Base-by-base conservation (phyloP, 75 land plant species). In the Sequoia sempervirens region DNA sequence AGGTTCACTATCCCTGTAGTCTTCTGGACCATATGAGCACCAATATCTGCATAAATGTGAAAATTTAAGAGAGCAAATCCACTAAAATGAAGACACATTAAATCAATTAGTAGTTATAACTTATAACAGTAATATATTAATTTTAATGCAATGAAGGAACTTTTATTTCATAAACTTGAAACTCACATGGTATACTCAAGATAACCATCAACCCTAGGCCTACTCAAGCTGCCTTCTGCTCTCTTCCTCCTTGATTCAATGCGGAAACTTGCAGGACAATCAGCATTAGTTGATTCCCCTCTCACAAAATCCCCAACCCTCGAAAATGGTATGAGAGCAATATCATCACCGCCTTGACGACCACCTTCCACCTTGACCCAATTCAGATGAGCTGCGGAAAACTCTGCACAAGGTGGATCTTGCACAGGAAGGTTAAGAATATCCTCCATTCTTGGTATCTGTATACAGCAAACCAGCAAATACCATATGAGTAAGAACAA, bases 11-110 rank as follows among this genome's bases (percentile, higher is more conserved):
- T 87, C 86, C 41, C 90, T 64, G 69, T 89, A 87, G 75, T 89
- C 86, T 80, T 91, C 92, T 43, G 90, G 90, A 52, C 92, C 92
- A 89, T 85, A 89, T 76, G 88, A 89, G 79, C 92, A 91, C 92
- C 92, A 91, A 84, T 91, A 91, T 47, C 90, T 91, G 82, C 41
- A 83, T 13, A 75, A 11, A 78, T 5, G 26, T 43, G 72, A 23
- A 74, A 26, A 75, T 13, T 43, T 17, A 72, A 69, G 23, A 81
- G 40, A 28, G 26, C 13, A 13, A 64, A 32, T 26, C 8, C 46
- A 46, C 81, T 64, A 6, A 72, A 36, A 80, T 46, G 38, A 50
- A 47, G 15, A 47, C 30, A 45, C 9, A 11, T 23, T 26, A 78
- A 45, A 78, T 78, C 10, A 28, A 32, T 43, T 26, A 26, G 41